Conservation (phyloP, 768 basidiomycete species). For the Tephrocybe sp. region DNA sequence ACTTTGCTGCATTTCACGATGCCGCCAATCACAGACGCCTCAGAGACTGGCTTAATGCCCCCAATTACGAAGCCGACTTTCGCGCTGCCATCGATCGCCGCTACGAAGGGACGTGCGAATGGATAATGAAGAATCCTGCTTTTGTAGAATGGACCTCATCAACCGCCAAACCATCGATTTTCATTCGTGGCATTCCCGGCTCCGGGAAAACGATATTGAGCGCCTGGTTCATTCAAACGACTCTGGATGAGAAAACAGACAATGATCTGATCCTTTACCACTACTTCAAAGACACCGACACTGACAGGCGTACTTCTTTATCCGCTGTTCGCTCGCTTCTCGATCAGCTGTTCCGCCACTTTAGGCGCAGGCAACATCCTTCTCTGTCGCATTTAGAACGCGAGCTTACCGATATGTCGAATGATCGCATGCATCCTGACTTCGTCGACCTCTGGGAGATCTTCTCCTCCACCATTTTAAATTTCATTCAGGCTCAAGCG, state of each 20-base stretch:
- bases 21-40: not conserved
- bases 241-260: not conserved
- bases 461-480: not conserved
- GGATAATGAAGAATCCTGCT: not conserved
- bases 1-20: not conserved
- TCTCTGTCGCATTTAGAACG: not conserved
- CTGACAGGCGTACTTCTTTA: not conserved
- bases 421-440: not conserved
- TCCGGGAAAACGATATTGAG: conserved; percentile 7
- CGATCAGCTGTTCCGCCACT: not conserved
- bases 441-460: not conserved
- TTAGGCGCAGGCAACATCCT: not conserved
- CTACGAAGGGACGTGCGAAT: conserved; percentile 11
- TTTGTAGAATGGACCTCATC: not conserved
- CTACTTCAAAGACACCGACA: conserved; percentile 1
- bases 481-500: not conserved
- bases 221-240: conserved; percentile 1
- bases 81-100: not conserved
- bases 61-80: not conserved
- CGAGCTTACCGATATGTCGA: not conserved
- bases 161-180: not conserved
- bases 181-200: conserved; percentile 3
- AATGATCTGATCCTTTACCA: conserved; percentile 1
- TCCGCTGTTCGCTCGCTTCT: conserved; percentile 2
- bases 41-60: conserved; percentile 3